Base-by-base conservation (phyloP, 495 filamentous ascomycete species). In the Talaromyces liani region DNA sequence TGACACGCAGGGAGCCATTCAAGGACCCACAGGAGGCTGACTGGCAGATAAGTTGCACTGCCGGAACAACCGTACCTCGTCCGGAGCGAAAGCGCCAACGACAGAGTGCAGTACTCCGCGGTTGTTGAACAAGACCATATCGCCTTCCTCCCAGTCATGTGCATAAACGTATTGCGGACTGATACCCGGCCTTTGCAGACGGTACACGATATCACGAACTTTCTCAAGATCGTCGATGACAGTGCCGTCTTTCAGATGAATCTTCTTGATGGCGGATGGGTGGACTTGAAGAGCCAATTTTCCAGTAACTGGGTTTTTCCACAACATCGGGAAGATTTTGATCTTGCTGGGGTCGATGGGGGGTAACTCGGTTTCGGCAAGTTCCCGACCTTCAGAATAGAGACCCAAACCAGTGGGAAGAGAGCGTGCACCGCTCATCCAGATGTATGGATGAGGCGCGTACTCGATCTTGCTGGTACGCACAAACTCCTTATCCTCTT, bases 41-140 rank as follows among this genome's bases (percentile, higher is more conserved):
- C 78, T 84, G 33, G 83, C 86, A 34, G 88, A 87, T 70, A 90
- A 76, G 69, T 91, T 91, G 74, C 88, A 91, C 77, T 92, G 89
- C 61, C 88, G 74, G 66, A 92, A 91, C 63, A 92, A 65, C 27
- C 88, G 73, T 25, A 89, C 82, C 75, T 91, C 88, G 36, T 88
- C 86, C 18, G 85, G 80, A 51, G 80, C 82, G 72, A 92, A 91
- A 1, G 87, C 87, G 1, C 88, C 89, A 0, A 90, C 88, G 41
- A 91, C 88, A 4, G 83, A 84, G 71, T 92, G 88, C 59, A 91
- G 65, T 22, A 90, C 80, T 1, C 88, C 88, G 9, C 87, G 83
- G 69, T 91, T 91, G 67, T 91, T 85, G 70, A 91, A 91, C 34
- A 91, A 71, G 4, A 90, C 88, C 60, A 90, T 72, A 66, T 90